Evolutionary conservation across 495 filamentous ascomycete genomes (phyloP), one percentile per base, ranked within the genome.

Genomic region (Penicillium coffeae): DNA sequence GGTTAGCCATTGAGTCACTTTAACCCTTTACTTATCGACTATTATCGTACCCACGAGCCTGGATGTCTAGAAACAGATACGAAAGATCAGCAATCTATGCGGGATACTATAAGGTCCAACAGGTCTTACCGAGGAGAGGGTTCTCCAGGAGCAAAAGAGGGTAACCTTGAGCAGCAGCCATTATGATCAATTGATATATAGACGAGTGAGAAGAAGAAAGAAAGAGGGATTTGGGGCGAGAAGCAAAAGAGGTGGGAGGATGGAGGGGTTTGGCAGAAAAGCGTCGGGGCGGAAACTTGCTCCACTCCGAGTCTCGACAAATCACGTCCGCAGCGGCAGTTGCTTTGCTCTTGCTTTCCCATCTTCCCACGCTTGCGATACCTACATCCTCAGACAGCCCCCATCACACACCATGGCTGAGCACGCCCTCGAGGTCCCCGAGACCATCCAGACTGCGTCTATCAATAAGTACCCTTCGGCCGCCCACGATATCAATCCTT

Each of bases 71-170:
- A 21, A 27, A 14, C 3, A 45, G 18, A 20, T 46, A 10, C 19
- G 25, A 21, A 8, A 44, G 20, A 39, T 56, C 33, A 61, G 45
- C 52, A 59, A 40, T 48, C 25, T 48, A 53, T 47, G 32, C 48
- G 36, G 61, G 41, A 18, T 32, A 37, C 13, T 7, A 22, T 41
- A 20, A 30, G 25, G 10, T 30, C 25, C 5, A 30, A 10, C 25
- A 25, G 21, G 32, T 38, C 83, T 55, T 72, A 92, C 88, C 89
- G 54, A 98, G 85, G 56, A 98, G 81, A 65, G 93, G 93, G 70
- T 98, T 98, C 83, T 95, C 93, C 61, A 98, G 70, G 72, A 87
- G 90, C 51, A 96, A 75, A 51, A 98, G 83, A 67, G 84, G 76
- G 74, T 86, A 97, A 65, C 86, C 83, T 68, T 86, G 83, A 44